A percentile compares a stretch with the other conserved stretches of the same genome.
These are phyloP conservation scores for Kazachstania taianensis DNA, from an alignment of 805 yeast species.

Conservation along the genomic window DNA sequence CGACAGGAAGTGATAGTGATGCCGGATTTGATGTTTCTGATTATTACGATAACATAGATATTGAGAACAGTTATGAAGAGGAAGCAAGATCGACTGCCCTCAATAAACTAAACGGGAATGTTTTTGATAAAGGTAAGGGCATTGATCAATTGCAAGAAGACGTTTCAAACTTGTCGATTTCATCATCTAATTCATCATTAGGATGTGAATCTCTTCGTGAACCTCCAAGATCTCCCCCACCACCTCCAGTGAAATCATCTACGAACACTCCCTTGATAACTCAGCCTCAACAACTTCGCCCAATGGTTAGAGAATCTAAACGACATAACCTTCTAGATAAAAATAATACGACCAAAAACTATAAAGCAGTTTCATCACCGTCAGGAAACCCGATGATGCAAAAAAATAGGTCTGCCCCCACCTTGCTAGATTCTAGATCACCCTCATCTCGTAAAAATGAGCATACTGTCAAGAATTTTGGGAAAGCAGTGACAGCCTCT, in stretches of 20 bases:
- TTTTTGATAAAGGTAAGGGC: background rate
- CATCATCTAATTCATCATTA: background rate
- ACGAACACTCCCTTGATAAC: too few species aligned
- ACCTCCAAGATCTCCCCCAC: conserved; percentile 1
- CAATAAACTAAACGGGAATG: conserved; percentile 8
- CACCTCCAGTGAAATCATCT: background rate
- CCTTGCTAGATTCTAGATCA: conserved; percentile 1
- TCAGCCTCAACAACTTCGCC: background rate
- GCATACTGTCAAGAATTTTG: background rate
- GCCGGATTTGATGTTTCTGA: conserved; percentile 6
- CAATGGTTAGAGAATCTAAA: background rate
- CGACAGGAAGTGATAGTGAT: background rate
- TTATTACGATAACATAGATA: conserved; percentile 7
- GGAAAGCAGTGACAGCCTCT: background rate
- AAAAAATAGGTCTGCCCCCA: conserved; percentile 4
- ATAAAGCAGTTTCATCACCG: too few species aligned
- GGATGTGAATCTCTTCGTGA: background rate
- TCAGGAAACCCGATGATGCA: background rate
- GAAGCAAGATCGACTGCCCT: conserved; percentile 11
- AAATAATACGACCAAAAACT: background rate
- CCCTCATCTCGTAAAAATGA: too few species aligned
- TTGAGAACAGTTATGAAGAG: conserved; percentile 14
- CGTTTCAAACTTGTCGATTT: too few species aligned
- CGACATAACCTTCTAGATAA: conserved; percentile 4
- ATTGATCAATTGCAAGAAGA: too few species aligned